A percentile compares a stretch with the other conserved stretches of the same genome.
Conservation (phyloP, 805 yeast genomes). For the Metschnikowia drakensbergensis region DNA sequence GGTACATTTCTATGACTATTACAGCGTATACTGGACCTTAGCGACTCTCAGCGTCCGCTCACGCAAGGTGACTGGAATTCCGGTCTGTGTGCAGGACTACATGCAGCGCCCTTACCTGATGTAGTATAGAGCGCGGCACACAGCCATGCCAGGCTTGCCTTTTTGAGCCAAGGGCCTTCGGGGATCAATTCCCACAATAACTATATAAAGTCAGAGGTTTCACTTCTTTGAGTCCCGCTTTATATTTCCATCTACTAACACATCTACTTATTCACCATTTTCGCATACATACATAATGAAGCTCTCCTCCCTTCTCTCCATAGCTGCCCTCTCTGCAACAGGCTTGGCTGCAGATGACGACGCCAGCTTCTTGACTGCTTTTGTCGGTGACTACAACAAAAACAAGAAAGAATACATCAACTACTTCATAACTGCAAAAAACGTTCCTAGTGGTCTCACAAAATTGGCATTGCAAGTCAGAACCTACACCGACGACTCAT, state of each 20-base stretch:
- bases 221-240: not conserved
- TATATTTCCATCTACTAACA: not conserved
- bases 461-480: slow-evolving; percentile 27
- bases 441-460: slow-evolving; percentile 29
- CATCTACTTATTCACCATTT: not conserved
- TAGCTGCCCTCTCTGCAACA: slow-evolving; percentile 9
- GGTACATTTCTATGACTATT: no score
- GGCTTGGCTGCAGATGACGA: slow-evolving; percentile 7
- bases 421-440: slow-evolving; percentile 25
- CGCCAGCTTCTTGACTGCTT: slow-evolving; percentile 31
- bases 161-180: not conserved
- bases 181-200: not conserved
- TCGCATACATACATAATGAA: slow-evolving; percentile 17
- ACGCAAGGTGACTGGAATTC: not conserved
- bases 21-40: not conserved
- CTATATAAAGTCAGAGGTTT: not conserved
- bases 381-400: slow-evolving; percentile 32
- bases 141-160: not conserved
- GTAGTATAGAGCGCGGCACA: not conserved
- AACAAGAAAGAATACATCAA: slow-evolving; percentile 30
- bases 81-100: not conserved
- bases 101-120: not conserved
- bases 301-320: slow-evolving; percentile 12
- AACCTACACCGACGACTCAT: slow-evolving; percentile 45
- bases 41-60: not conserved